Conservation (phyloP, 2,329 filamentous ascomycete genomes). For the Fusarium marasasianum region DNA sequence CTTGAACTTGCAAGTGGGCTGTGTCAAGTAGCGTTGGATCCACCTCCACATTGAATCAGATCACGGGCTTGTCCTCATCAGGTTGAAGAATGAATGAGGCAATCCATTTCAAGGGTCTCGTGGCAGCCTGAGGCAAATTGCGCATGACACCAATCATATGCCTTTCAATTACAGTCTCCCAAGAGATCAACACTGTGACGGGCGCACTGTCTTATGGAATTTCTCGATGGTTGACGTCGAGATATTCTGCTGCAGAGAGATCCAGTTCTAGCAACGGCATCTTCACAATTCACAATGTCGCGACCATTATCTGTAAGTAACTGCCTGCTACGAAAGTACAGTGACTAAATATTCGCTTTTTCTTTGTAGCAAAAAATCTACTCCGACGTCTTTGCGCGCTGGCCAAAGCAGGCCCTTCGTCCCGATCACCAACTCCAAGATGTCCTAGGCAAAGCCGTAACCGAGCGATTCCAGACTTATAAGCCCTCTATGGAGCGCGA, state of each 20-base stretch:
- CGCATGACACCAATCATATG: slow-evolving; percentile 33
- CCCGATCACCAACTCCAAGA: slow-evolving; percentile 71
- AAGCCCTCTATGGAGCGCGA: slow-evolving; percentile 54
- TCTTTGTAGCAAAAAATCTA: slow-evolving; percentile 48
- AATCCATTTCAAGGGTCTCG: slow-evolving; percentile 27
- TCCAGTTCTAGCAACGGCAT: slow-evolving; percentile 6
- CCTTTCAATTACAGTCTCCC: slow-evolving; percentile 5
- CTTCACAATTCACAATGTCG: slow-evolving; percentile 45
- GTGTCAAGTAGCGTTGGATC: slow-evolving; percentile 25
- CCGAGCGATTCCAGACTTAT: slow-evolving; percentile 48
- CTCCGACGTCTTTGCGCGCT: slow-evolving; percentile 57
- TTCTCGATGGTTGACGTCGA: slow-evolving; percentile 44
- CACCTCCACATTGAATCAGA: slow-evolving; percentile 30
- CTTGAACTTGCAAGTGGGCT: slow-evolving; percentile 21
- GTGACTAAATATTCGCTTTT: neutral
- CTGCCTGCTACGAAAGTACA: neutral
- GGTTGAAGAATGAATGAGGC: slow-evolving; percentile 25
- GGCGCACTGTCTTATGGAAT: slow-evolving; percentile 33
- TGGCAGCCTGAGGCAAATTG: slow-evolving; percentile 30
- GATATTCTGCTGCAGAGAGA: slow-evolving; percentile 10
- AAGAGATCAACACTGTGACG: neutral
- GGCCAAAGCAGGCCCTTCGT: slow-evolving; percentile 72
- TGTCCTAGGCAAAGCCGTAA: slow-evolving; percentile 55
- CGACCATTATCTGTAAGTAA: slow-evolving; percentile 45
- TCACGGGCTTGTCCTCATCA: slow-evolving; percentile 27